Conservation (phyloP, 805 yeast genomes). For the Candida vaughaniae region DNA sequence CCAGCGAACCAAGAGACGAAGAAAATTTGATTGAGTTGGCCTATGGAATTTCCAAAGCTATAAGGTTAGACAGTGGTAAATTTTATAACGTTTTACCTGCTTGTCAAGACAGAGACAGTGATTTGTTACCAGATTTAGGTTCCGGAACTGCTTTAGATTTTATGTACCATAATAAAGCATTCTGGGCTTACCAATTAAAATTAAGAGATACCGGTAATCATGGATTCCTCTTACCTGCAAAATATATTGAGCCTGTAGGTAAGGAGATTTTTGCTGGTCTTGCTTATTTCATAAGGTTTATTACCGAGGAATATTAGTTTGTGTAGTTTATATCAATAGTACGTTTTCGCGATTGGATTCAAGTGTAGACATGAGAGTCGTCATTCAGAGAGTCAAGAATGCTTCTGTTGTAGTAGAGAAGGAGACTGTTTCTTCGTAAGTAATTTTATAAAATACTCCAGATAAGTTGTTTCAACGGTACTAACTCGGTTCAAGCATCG, state of each 20-base stretch:
- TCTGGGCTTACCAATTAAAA: conserved; percentile 82
- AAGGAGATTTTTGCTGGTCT: conserved; percentile 68
- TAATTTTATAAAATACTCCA: conserved; percentile 4
- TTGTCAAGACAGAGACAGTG: conserved; percentile 75
- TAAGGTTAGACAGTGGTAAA: conserved; percentile 62
- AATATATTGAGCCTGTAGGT: conserved; percentile 74
- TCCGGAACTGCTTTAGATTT: conserved; percentile 79
- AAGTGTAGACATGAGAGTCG: conserved; percentile 65
- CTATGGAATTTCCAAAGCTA: conserved; percentile 74
- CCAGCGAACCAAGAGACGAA: conserved; percentile 68
- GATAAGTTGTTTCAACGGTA: neutral
- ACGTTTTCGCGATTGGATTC: neutral
- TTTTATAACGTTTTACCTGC: conserved; percentile 72
- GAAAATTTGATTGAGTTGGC: conserved; percentile 81
- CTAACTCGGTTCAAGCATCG: conserved; percentile 37
- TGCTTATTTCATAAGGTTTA: conserved; percentile 54
- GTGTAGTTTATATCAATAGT: neutral
- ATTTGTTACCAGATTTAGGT: conserved; percentile 70
- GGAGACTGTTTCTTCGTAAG: conserved; percentile 60
- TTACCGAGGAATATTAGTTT: conserved; percentile 15
- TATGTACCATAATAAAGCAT: conserved; percentile 79
- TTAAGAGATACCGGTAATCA: conserved; percentile 79
- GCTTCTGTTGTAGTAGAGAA: conserved; percentile 88
- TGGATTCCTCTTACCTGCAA: conserved; percentile 76
- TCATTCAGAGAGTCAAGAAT: conserved; percentile 81